Base-by-base conservation (phyloP, 2,329 filamentous ascomycete genomes). In the Chrysoporthe deuterocubensis region DNA sequence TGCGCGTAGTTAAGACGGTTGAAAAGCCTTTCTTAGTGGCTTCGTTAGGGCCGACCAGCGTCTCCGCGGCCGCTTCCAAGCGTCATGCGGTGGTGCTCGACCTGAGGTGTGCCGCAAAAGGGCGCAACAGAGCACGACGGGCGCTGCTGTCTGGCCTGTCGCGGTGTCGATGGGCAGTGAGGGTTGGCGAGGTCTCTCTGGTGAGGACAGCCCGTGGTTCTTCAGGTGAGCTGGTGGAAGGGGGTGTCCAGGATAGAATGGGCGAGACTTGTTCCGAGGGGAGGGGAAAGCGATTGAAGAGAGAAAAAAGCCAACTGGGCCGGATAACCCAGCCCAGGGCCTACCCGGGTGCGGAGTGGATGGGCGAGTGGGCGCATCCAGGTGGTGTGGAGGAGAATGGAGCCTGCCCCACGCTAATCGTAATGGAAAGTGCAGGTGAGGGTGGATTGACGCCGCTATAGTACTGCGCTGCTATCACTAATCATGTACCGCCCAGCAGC, bases 21-120 rank as follows among this genome's bases (percentile, higher is more conserved):
- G 18, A 52, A 70, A 69, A 68, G 62, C 67, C 64, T 67, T 71
- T 67, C 68, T 40, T 48, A 64, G 61, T 50, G 67, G 62, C 67
- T 67, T 64, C 8, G 13, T 61, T 61, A 60, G 64, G 66, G 58
- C 69, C 64, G 58, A 70, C 54, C 65, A 64, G 26, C 6, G 54
- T 59, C 63, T 65, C 63, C 42, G 63, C n/a, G 54, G 54, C 37
- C 54, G 63, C 52, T 57, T 26, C 16, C 14, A 59, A 65, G 26
- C 63, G 63, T 65, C 63, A 65, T 65, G 63, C 54, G 42, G 21
- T 46, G 52, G 34, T 48, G 37, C 26, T 18, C 16, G 40, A 34
- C 11, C 50, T 16, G 42, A 59, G 57, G 18, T 44, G 50, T 13
- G 9, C 26, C 21, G 42, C 42, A 18, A 64, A 32, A 52, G 42